Conservation (phyloP, 495 filamentous ascomycete species). For the Aspergillus cristatus region DNA sequence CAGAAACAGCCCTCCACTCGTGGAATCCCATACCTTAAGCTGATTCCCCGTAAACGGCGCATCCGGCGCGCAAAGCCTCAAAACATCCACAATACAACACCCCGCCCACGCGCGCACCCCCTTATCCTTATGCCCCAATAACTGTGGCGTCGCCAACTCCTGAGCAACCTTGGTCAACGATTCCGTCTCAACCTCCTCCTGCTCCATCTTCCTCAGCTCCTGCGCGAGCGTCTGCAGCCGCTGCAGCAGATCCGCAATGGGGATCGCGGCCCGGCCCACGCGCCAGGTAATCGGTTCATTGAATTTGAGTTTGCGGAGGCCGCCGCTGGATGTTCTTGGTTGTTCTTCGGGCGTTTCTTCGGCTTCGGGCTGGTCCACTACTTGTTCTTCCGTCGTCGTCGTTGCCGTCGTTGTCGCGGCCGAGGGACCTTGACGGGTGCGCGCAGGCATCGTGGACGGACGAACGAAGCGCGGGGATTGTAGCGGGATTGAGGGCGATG, state of each 20-base stretch:
- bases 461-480: slow-evolving; percentile 7
- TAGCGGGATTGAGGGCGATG: not conserved
- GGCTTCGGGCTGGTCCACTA: slow-evolving; percentile 6
- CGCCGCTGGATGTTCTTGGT: slow-evolving; percentile 5
- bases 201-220: slow-evolving; percentile 79
- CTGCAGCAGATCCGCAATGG: slow-evolving; percentile 69
- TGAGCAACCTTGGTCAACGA: slow-evolving; percentile 78
- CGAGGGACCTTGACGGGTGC: slow-evolving; percentile 37
- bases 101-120: slow-evolving; percentile 84
- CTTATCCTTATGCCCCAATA: slow-evolving; percentile 83
- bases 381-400: too few relatives aligned
- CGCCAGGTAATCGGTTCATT: slow-evolving; percentile 86
- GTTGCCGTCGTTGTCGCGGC: slow-evolving; percentile 27
- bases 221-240: slow-evolving; percentile 71
- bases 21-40: slow-evolving; percentile 58
- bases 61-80: slow-evolving; percentile 89
- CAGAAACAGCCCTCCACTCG: too few relatives aligned
- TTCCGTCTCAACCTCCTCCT: slow-evolving; percentile 74
- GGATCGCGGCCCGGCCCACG: slow-evolving; percentile 74
- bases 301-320: slow-evolving; percentile 48
- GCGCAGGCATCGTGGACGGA: slow-evolving; percentile 36
- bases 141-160: slow-evolving; percentile 72
- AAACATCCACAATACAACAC: slow-evolving; percentile 86
- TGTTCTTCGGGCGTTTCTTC: slow-evolving; percentile 23
- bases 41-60: slow-evolving; percentile 87